Percentiles rank a stretch among this genome's conserved stretches.
Evolutionary conservation across 495 filamentous ascomycete species (phyloP).

Genomic region (Parachaetomium inaequale): DNA sequence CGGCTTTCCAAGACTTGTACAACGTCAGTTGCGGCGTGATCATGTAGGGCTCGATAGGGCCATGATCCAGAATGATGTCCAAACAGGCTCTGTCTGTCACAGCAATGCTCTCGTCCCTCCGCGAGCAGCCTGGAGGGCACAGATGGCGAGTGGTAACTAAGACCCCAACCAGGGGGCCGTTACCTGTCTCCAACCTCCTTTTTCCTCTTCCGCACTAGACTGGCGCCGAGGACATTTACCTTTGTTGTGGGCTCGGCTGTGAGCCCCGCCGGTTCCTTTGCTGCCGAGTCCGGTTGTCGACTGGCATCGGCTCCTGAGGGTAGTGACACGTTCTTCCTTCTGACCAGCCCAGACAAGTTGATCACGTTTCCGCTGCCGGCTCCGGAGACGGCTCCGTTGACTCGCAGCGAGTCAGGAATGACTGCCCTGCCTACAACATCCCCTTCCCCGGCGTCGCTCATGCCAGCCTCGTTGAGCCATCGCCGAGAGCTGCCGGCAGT

Average conservation of each 20-base stretch:
- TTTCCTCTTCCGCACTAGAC: constrained; percentile 25
- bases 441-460: constrained; percentile 48
- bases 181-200: constrained; percentile 1
- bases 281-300: not conserved
- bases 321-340: constrained; percentile 33
- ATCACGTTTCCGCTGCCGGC: constrained; percentile 22
- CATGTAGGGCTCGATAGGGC: not conserved
- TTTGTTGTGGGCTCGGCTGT: constrained; percentile 7
- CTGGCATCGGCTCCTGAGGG: not conserved
- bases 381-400: constrained; percentile 7
- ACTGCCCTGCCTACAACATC: constrained; percentile 35
- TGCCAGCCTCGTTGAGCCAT: constrained; percentile 59
- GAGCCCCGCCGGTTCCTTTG: constrained; percentile 1
- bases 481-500: constrained; percentile 64
- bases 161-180: not conserved
- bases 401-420: constrained; percentile 9
- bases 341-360: constrained; percentile 37
- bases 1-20: not conserved
- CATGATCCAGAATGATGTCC: not conserved
- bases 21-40: not conserved
- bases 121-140: not conserved
- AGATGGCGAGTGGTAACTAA: not conserved
- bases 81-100: not conserved
- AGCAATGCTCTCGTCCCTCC: too few species aligned
- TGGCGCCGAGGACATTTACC: constrained; percentile 30